Percentiles rank a stretch among this genome's conserved stretches.
phyloP scores from a whole-genome alignment of 768 basidiomycete species.

The Phylloporus sp. region DNA sequence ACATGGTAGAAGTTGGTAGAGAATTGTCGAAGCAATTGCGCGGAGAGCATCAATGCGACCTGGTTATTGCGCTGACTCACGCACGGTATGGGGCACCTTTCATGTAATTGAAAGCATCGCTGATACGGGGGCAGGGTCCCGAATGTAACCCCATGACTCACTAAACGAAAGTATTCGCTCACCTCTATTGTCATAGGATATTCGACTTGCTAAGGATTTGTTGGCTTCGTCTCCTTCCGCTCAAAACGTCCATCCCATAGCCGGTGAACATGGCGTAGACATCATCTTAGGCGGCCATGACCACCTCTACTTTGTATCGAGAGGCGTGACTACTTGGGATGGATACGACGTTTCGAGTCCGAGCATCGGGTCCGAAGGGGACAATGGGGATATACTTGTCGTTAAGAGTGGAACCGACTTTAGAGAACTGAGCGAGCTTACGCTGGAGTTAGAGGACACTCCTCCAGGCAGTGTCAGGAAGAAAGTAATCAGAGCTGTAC shows the following conservation, averaged over 20 bases:
- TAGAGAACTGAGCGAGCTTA: conserved; percentile 73
- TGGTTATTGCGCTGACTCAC: conserved; percentile 84
- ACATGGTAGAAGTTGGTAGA: conserved; percentile 66
- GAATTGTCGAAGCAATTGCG: conserved; percentile 69
- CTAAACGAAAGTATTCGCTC: background rate
- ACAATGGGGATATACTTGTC: conserved; percentile 62
- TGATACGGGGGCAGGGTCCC: conserved; percentile 18
- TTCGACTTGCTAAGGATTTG: conserved; percentile 59
- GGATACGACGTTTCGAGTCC: conserved; percentile 47
- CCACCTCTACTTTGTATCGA: conserved; percentile 71
- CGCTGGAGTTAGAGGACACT: conserved; percentile 54
- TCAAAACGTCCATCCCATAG: conserved; percentile 40
- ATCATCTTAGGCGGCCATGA: conserved; percentile 85
- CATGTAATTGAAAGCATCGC: background rate
- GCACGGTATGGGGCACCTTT: conserved; percentile 44
- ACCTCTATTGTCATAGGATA: conserved; percentile 45
- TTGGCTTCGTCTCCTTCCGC: conserved; percentile 52
- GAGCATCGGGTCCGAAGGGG: conserved; percentile 63
- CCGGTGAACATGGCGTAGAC: conserved; percentile 70
- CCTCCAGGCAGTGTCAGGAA: conserved; percentile 57
- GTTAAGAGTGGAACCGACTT: conserved; percentile 90
- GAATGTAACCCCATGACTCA: conserved; percentile 20
- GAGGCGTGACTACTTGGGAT: conserved; percentile 62
- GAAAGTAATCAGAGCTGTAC: conserved; percentile 56
- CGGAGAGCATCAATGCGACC: conserved; percentile 65